phyloP scores from a whole-genome alignment of 1,284 basidiomycete species.

The Malassezia restricta region DNA sequence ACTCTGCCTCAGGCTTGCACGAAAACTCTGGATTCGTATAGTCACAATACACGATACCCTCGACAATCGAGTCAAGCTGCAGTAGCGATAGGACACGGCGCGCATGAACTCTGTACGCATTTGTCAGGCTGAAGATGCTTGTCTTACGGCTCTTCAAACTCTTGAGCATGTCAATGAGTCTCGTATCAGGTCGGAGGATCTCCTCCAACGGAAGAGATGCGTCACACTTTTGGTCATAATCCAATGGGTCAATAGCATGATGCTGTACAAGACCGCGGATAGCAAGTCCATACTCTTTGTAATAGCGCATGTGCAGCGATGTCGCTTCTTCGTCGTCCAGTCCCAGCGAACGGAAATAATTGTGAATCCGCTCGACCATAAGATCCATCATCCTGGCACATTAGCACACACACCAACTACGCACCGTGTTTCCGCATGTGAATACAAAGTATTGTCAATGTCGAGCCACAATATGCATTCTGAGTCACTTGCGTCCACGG shows the following conservation, averaged over 20 bases:
- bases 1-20: slow-evolving; percentile 63
- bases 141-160: slow-evolving; percentile 66
- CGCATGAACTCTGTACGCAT: slow-evolving; percentile 54
- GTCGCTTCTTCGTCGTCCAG: slow-evolving; percentile 60
- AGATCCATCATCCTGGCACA: slow-evolving; percentile 54
- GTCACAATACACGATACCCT: slow-evolving; percentile 70
- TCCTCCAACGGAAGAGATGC: slow-evolving; percentile 69
- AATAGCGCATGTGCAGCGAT: slow-evolving; percentile 62
- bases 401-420: neutral
- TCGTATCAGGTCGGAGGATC: slow-evolving; percentile 59
- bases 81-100: slow-evolving; percentile 65
- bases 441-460: slow-evolving; percentile 70
- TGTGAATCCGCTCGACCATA: slow-evolving; percentile 71
- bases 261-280: slow-evolving; percentile 66
- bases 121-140: slow-evolving; percentile 49
- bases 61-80: slow-evolving; percentile 61
- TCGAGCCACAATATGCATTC: slow-evolving; percentile 61
- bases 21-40: slow-evolving; percentile 58
- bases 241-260: slow-evolving; percentile 69
- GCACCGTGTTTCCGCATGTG: slow-evolving; percentile 19
- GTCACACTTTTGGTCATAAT: slow-evolving; percentile 74
- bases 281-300: slow-evolving; percentile 66
- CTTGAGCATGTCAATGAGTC: slow-evolving; percentile 58
- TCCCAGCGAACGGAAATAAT: slow-evolving; percentile 63
- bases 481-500: slow-evolving; percentile 16